phyloP scores from a whole-genome alignment of 495 filamentous ascomycete species.

The Daldinia caldariorum region DNA sequence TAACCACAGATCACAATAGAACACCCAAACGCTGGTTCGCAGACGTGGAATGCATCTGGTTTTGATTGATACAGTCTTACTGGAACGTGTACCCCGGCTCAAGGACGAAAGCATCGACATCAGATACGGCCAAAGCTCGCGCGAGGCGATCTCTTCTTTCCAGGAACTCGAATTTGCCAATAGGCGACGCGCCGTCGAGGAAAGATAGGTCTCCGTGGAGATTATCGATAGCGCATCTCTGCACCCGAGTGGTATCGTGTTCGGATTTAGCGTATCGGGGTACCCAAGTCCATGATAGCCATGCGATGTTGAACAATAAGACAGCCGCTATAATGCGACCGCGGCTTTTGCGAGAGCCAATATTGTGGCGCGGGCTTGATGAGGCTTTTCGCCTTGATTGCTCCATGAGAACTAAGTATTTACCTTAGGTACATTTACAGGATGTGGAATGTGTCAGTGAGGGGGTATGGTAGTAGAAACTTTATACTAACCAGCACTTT shows the following conservation, averaged over 20 bases:
- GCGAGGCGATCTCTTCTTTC: conserved; percentile 59
- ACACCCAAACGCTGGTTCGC: background rate
- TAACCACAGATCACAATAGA: background rate
- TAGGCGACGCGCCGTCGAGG: conserved; percentile 54
- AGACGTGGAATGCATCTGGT: background rate
- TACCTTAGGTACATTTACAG: too few relatives aligned
- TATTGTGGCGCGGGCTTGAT: background rate
- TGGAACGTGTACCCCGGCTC: conserved; percentile 68
- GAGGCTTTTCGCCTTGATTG: background rate
- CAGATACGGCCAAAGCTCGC: conserved; percentile 55
- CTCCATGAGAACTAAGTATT: background rate
- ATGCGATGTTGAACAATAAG: conserved; percentile 8
- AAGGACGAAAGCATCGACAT: conserved; percentile 61
- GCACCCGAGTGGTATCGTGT: conserved; percentile 43
- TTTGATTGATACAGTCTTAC: conserved; percentile 25
- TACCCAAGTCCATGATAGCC: conserved; percentile 12
- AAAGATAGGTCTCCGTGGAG: conserved; percentile 57
- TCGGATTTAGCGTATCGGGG: background rate
- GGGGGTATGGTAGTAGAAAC: background rate
- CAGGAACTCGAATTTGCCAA: conserved; percentile 55
- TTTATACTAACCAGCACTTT: too few relatives aligned
- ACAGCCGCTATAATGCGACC: background rate
- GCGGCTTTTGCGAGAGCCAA: background rate
- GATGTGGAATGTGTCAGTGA: background rate
- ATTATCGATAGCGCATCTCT: conserved; percentile 59